Percentiles rank a stretch among this genome's conserved stretches.
These are phyloP conservation scores for Candida manassasensis DNA, from an alignment of 805 yeast species.

Conservation along the genomic window DNA sequence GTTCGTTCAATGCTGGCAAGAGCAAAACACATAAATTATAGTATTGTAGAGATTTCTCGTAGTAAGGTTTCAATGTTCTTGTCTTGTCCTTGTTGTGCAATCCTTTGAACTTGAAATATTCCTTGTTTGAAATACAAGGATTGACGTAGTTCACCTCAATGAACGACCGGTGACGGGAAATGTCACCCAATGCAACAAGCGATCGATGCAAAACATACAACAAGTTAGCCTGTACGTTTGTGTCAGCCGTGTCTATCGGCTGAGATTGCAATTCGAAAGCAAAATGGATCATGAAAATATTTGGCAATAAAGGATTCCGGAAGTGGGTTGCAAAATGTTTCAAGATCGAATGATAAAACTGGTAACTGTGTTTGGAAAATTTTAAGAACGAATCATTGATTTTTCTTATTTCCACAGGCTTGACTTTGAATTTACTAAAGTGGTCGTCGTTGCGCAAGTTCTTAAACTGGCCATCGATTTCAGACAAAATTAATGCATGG, in stretches of 20 bases:
- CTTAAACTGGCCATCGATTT: constrained; percentile 14
- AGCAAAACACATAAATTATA: constrained; percentile 52
- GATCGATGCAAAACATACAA: constrained; percentile 46
- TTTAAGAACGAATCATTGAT: constrained; percentile 49
- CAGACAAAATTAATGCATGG: constrained; percentile 23
- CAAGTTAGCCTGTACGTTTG: constrained; percentile 24
- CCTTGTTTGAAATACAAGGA: constrained; percentile 25
- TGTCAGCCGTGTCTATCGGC: constrained; percentile 10
- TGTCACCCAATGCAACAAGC: constrained; percentile 51
- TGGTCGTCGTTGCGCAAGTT: constrained; percentile 11
- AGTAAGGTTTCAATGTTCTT: constrained; percentile 28
- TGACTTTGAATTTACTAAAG: constrained; percentile 18
- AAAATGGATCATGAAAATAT: constrained; percentile 24
- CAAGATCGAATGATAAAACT: constrained; percentile 45
- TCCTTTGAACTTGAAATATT: constrained; percentile 29
- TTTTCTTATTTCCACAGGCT: constrained; percentile 54
- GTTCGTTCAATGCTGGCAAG: constrained; percentile 67
- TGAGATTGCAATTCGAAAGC: constrained; percentile 15
- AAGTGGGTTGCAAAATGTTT: constrained; percentile 34
- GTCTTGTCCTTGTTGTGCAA: constrained; percentile 25
- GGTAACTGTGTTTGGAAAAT: constrained; percentile 41
- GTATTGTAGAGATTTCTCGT: constrained; percentile 22
- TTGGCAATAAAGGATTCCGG: constrained; percentile 32
- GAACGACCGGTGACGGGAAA: constrained; percentile 52
- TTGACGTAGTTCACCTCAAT: constrained; percentile 43